Evolutionary conservation across 2,329 filamentous ascomycete genomes (phyloP), one percentile per base, ranked within the genome.

Genomic region (Bipolaris victoriae): DNA sequence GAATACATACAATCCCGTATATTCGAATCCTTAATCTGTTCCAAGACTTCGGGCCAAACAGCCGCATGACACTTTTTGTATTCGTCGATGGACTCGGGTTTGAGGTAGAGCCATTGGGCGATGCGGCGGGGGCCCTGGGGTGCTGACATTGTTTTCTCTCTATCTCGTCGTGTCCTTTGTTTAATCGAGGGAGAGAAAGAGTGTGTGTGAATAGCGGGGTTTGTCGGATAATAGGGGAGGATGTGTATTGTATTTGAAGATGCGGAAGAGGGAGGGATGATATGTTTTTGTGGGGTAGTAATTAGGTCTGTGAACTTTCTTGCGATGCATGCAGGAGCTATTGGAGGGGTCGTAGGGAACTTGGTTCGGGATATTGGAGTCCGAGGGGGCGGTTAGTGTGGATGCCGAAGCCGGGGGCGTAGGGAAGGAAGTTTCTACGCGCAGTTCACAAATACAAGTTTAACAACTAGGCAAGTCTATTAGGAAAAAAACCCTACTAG

Each of bases 41-140:
- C 82, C 33, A 91, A 77, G 1, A 95, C 90, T 66, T 90, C 88
- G 5, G 90, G 90, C 90, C 90, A 94, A 0, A 92, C 89, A 4
- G 82, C 83, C 6, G 86, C 86, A 71, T 93, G 90, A 61, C 86
- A 88, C 67, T 87, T 83, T 74, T 91, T 92, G 79, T 93, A 94
- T 63, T 87, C 84, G 20, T 84, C 83, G 13, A 89, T 78, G 60
- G 80, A 84, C 61, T 89, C 85, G 11, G 86, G 85, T 76, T 87
- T 90, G 54, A 94, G 83, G 70, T 86, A 87, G 52, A 93, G 82
- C 63, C 91, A 88, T 76, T 92, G 90, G 37, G 84, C 89, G 65
- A 92, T 83, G 58, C 89, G 84, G 36, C 70, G 70, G 26, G 70
- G 69, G 4, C 70, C 70, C 64, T 71, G 69, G 54, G 65, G 60